Conservation (phyloP, 1,284 basidiomycete genomes). For the Ustilago bromivora region DNA sequence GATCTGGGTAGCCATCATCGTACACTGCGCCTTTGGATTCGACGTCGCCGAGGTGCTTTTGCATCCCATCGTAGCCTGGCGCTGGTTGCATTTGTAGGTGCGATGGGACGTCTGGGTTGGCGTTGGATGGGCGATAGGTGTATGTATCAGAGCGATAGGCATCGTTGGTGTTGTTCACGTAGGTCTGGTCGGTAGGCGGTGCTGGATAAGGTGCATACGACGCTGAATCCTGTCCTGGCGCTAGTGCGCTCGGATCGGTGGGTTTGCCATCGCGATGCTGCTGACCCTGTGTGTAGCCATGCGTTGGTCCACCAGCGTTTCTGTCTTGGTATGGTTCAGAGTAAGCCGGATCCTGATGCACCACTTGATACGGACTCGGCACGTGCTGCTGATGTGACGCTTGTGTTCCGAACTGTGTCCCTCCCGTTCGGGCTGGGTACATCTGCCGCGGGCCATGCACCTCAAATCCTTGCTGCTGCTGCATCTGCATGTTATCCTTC, state of each 20-base stretch:
- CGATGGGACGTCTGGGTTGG: neutral
- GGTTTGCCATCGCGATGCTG: neutral
- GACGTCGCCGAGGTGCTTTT: neutral
- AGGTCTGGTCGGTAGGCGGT: neutral
- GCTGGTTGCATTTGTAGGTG: slow-evolving; percentile 2
- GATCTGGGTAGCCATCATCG: neutral
- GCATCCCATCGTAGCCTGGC: slow-evolving; percentile 6
- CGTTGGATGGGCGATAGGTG: neutral
- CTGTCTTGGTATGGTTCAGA: slow-evolving; percentile 10
- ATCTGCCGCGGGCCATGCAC: neutral
- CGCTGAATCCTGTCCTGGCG: neutral
- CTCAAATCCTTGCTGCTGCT: neutral
- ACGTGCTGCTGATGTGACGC: slow-evolving; percentile 12
- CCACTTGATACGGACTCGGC: neutral
- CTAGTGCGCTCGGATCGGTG: neutral
- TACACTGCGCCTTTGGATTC: neutral
- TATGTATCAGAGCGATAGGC: neutral
- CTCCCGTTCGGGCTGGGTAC: neutral
- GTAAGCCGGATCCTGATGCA: slow-evolving; percentile 2
- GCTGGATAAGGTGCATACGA: neutral
- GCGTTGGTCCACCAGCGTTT: neutral
- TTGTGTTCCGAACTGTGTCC: neutral
- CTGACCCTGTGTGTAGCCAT: neutral
- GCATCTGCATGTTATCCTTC: neutral
- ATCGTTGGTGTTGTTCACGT: neutral